Evolutionary conservation across 306 rosid species (phyloP), one percentile per base, ranked within the genome.

Genomic region (Vicia sativa): DNA sequence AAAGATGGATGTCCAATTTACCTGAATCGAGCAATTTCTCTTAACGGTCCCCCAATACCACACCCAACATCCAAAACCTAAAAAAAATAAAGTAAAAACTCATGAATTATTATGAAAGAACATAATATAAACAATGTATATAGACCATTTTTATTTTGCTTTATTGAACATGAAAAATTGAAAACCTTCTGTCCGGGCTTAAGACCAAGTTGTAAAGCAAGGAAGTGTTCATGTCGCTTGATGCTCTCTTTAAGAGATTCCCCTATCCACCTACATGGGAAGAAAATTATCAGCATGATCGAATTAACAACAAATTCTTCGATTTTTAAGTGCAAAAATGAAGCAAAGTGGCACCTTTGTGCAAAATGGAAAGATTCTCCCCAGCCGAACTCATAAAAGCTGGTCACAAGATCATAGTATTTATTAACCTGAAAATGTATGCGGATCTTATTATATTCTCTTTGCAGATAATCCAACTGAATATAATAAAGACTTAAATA

Each of bases 281-380:
- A 29, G 65, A 63, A 78, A 41, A 65, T 21, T 65, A 53, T 53
- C 52, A 34, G 25, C 53, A 60, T 50, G 19, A n/a, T 42, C 18
- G n/a, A 43, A 15, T 5, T 29, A 31, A 65, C 19, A 28, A 56
- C 4, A 63, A 56, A 39, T 12, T 68, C 28, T 59, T 58, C 68
- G 34, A 62, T 42, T 64, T 58, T 19, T 14, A 59, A 31, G 11
- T 11, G 64, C 14, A 64, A 49, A 41, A 59, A 44, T 64, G 71
- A 65, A 74, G 53, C 12, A 62, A 56, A 77, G 49, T 46, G 35
- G 56, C 25, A 89, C 96, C 98, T 87, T 55, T 72, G 85, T 19
- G 98, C 98, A 84, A 92, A 92, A 85, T 92, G 98, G 81, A 92
- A 92, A 29, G 98, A 92, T 74, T 87, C 96, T 41, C 98, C 98